Evolutionary conservation across 2,329 filamentous ascomycete species (phyloP).

Genomic region (Cordyceps fumosorosea): DNA sequence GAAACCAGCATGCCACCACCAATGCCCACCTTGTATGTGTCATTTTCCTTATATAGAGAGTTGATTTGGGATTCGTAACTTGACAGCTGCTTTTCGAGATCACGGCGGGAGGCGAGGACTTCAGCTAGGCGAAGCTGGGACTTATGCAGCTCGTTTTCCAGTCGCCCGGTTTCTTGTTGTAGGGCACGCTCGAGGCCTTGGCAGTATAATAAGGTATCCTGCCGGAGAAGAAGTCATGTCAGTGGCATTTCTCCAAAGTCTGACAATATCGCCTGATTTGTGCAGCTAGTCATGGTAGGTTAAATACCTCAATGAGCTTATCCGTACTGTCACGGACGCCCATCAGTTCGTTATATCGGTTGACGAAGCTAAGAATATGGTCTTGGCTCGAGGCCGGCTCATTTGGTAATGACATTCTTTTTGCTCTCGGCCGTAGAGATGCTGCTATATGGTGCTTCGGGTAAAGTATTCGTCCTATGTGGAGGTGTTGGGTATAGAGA

Average conservation of each 20-base stretch:
- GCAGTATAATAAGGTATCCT: slow-evolving; percentile 43
- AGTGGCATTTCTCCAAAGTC: not conserved
- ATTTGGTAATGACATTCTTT: not conserved
- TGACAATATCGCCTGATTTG: not conserved
- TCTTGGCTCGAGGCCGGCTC: slow-evolving; percentile 1
- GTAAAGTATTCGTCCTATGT: not conserved
- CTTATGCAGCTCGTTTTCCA: slow-evolving; percentile 37
- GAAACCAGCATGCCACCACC: not conserved
- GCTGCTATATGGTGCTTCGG: not conserved
- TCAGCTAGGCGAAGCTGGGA: slow-evolving; percentile 44
- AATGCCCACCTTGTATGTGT: slow-evolving; percentile 37
- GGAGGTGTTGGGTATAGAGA: not conserved
- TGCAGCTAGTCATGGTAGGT: not conserved
- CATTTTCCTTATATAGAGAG: slow-evolving; percentile 31
- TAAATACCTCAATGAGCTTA: slow-evolving; percentile 11
- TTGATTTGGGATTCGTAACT: slow-evolving; percentile 31
- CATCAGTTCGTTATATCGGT: slow-evolving; percentile 13
- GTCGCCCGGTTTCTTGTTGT: slow-evolving; percentile 36
- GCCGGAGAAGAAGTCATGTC: not conserved
- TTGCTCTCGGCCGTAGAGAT: not conserved
- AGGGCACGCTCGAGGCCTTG: slow-evolving; percentile 38
- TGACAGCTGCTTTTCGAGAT: slow-evolving; percentile 42
- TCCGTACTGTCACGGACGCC: slow-evolving; percentile 8
- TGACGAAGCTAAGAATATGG: slow-evolving; percentile 8
- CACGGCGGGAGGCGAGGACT: slow-evolving; percentile 40